These are phyloP conservation scores for Aaosphaeria pasadenensis DNA, from an alignment of 2,329 filamentous ascomycete genomes.

Conservation along the genomic window DNA sequence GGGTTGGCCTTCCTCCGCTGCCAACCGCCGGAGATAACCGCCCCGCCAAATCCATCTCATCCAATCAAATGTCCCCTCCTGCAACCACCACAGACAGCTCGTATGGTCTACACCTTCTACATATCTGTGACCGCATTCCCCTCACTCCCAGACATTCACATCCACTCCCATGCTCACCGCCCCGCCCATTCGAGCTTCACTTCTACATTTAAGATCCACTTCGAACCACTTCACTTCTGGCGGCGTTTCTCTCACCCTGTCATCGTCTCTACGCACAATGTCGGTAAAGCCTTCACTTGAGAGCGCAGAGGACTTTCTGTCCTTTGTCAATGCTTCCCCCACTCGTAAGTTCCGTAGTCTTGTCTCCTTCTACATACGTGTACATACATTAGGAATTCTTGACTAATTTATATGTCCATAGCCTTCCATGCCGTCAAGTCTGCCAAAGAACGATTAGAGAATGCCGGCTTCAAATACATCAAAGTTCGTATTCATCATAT, in stretches of 20 bases:
- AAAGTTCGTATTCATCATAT: slow-evolving; percentile 48
- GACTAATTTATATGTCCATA: slow-evolving; percentile 35
- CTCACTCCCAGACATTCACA: slow-evolving; percentile 4
- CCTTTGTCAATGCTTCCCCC: slow-evolving; percentile 91
- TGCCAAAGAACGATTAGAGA: slow-evolving; percentile 70
- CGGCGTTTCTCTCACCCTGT: slow-evolving; percentile 8
- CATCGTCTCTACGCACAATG: slow-evolving; percentile 26
- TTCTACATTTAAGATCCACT: slow-evolving; percentile 6
- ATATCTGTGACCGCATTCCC: not conserved
- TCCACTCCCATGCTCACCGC: slow-evolving; percentile 12
- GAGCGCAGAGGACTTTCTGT: slow-evolving; percentile 76
- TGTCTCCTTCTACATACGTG: too few relatives aligned
- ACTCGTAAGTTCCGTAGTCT: slow-evolving; percentile 60
- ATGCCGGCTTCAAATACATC: slow-evolving; percentile 83
- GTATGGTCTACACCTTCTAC: too few relatives aligned
- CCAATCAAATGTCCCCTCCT: too few relatives aligned
- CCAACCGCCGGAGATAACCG: not conserved
- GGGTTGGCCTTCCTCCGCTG: not conserved
- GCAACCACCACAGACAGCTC: too few relatives aligned
- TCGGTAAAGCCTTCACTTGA: slow-evolving; percentile 40
- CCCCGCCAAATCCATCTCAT: too few relatives aligned
- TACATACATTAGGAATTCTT: too few relatives aligned
- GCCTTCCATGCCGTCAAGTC: slow-evolving; percentile 92
- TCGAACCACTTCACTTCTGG: slow-evolving; percentile 8
- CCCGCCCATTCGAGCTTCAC: slow-evolving; percentile 2